Base-by-base conservation (phyloP, 164 flowering plant species). In the Tetracentron sinense region DNA sequence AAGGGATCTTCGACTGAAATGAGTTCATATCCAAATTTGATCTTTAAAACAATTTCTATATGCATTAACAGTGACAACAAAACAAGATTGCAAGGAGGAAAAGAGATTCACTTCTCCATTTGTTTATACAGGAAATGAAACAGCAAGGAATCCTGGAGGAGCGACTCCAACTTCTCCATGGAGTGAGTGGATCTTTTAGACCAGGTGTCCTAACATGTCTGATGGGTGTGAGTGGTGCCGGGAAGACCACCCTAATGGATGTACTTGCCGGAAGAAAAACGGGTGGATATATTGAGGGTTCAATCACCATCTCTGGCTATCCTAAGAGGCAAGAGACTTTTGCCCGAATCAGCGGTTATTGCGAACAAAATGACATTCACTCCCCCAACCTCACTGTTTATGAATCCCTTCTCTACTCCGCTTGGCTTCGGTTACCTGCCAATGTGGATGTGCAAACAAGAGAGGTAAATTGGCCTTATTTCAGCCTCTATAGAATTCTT, bases 221-320 rank as follows among this genome's bases (percentile, higher is more conserved):
- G 60, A 79, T 82, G 86, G 86, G 86, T 14, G 83, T 82, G 8
- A 79, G 82, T 54, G 85, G 85, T 42, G 83, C 86, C 42, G 86
- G 86, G 8, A 82, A 82, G 69, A 82, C 86, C 29, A 82, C 86
- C 26, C 69, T 82, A 21, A 74, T 82, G 82, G 86, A 82, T 73
- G 84, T 80, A 4, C 72, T 82, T 50, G 82, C 86, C 7, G 86
- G 86, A 54, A 67, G 86, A 35, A 82, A 82, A 64, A 82, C 80
- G 19, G 77, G 79, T 25, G 86, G 86, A 42, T 80, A 78, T 46
- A 74, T 80, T 23, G 81, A 76, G 28, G 86, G 86, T 8, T 58
- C 62, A 2, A 74, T 80, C 35, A 80, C 66, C 21, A 75, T 82
- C 53, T 80, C 84, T 14, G 84, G 83, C 14, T 82, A 75, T 23